Percentiles rank a stretch among this genome's conserved stretches.
These are phyloP conservation scores for Alternaria arborescens DNA, from an alignment of 2,329 filamentous ascomycete genomes.

Conservation along the genomic window DNA sequence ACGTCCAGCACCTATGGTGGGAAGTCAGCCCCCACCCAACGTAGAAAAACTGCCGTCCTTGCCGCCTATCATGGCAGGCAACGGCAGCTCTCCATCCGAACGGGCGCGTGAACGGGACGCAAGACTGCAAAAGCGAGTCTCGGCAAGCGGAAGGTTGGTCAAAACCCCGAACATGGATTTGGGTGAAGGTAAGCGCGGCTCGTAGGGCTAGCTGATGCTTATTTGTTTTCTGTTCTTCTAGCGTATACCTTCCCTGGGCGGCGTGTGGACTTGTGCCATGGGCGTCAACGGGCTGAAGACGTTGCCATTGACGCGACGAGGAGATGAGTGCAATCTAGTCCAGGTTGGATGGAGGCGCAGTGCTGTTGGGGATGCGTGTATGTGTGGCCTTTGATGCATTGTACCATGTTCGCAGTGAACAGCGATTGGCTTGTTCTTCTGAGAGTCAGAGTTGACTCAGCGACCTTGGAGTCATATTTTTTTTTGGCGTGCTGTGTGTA, in stretches of 20 bases:
- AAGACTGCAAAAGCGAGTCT: slow-evolving; percentile 52
- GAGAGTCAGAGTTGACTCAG: neutral
- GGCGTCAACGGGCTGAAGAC: slow-evolving; percentile 40
- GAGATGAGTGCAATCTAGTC: slow-evolving; percentile 8
- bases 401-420: neutral
- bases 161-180: slow-evolving; percentile 42
- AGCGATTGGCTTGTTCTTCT: neutral
- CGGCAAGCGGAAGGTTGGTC: slow-evolving; percentile 53
- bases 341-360: slow-evolving; percentile 8
- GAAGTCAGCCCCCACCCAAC: slow-evolving; percentile 57
- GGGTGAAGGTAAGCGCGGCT: slow-evolving; percentile 48
- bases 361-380: neutral
- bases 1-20: slow-evolving; percentile 54
- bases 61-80: slow-evolving; percentile 59
- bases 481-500: slow-evolving; percentile 1
- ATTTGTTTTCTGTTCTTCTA: slow-evolving; percentile 39
- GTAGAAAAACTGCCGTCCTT: slow-evolving; percentile 70
- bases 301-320: slow-evolving; percentile 13
- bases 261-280: slow-evolving; percentile 41
- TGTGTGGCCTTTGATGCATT: slow-evolving; percentile 3
- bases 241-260: slow-evolving; percentile 48
- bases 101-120: slow-evolving; percentile 49
- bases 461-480: neutral
- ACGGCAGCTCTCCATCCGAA: slow-evolving; percentile 51
- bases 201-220: slow-evolving; percentile 39